Evolutionary conservation across 768 basidiomycete genomes (phyloP).

Genomic region (Suillus discolor): DNA sequence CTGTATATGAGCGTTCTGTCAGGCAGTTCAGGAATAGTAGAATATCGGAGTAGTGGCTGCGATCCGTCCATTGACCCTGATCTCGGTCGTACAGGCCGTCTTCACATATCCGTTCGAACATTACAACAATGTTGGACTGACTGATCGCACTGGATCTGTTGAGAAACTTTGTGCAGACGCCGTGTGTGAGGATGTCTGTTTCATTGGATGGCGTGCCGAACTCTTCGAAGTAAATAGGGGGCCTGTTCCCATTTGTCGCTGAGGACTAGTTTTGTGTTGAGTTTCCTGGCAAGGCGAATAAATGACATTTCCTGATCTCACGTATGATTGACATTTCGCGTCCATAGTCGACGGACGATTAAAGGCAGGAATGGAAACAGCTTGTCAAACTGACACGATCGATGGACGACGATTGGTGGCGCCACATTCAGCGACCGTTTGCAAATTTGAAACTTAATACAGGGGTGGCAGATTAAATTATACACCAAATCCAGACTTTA

Average conservation of each 20-base stretch:
- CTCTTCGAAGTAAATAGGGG: not conserved
- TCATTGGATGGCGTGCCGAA: not conserved
- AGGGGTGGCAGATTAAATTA: not conserved
- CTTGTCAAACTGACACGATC: not conserved
- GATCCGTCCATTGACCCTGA: constrained; percentile 1
- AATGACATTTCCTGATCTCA: not conserved
- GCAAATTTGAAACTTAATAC: not conserved
- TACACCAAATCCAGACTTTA: too few relatives aligned
- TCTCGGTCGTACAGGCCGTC: constrained; percentile 4
- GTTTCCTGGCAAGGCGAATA: not conserved
- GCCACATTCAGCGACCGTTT: too few relatives aligned
- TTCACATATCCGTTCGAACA: constrained; percentile 1
- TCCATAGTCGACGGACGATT: not conserved
- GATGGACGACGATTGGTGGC: not conserved
- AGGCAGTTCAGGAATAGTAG: not conserved
- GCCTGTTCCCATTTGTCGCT: not conserved
- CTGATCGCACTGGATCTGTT: not conserved
- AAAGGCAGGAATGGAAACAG: not conserved
- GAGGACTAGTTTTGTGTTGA: not conserved
- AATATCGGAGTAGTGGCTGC: not conserved
- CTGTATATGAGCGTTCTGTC: not conserved
- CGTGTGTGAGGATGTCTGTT: not conserved
- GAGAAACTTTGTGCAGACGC: not conserved
- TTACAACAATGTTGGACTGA: not conserved
- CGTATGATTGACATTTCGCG: not conserved